Evolutionary conservation across 306 rosid genomes (phyloP), one percentile per base, ranked within the genome.

Genomic region (Phaseolus lunatus): DNA sequence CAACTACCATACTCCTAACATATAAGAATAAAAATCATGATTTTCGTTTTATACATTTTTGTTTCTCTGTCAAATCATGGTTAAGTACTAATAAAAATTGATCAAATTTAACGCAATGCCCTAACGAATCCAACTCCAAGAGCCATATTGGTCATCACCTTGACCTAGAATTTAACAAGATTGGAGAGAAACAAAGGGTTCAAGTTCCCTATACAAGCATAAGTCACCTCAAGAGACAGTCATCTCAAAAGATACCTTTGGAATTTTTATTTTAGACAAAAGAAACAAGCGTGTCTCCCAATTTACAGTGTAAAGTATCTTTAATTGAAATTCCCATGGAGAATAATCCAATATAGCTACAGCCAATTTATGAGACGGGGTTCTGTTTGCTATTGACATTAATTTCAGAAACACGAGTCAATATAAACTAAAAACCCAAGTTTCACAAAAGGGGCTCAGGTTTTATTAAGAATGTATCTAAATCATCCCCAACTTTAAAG

Each of bases 401-500:
- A 84, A 72, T 86, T 86, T 68, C 54, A 66, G 62, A 48, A 84
- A 75, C 68, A 57, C 75, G 47, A 15, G 74, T 31, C 76, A 80
- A 43, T 26, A 41, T 16, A 71, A 15, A 81, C 64, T 80, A 24
- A 45, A 69, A 80, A 74, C 78, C 79, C 81, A 56, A 65, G 85
- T 72, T 64, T 78, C 68, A 87, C 83, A 80, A 75, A 83, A 82
- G 80, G 86, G 86, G 57, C 43, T 73, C 82, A 81, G 72, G 77
- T 80, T 78, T 94, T 86, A 87, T 89, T 86, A 54, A 70, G 61
- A 77, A 83, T 75, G 33, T 84, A 85, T 71, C 81, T 72, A 70
- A 77, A 48, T 68, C 63, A 59, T 62, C 79, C 81, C 87, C 81
- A 44, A 54, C 35, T 20, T 50, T 73, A 35, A 75, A 70, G 67